A percentile compares a stretch with the other conserved stretches of the same genome.
phyloP scores from a whole-genome alignment of 331 rosid genomes.

The Spiraea crenata region DNA sequence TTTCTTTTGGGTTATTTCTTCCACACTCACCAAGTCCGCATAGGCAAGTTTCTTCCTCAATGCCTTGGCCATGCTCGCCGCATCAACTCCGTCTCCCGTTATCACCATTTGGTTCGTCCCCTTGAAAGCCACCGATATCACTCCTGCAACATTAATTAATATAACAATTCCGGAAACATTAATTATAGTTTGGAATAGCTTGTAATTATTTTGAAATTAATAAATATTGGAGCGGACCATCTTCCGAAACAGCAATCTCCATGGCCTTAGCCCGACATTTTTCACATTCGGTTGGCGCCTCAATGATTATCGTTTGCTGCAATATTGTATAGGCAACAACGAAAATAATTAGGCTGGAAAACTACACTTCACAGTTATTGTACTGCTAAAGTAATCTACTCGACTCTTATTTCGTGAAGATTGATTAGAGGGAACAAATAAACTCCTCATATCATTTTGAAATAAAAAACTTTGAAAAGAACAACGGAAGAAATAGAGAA shows the following conservation, averaged over 20 bases:
- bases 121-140: conserved; percentile 36
- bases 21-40: conserved; percentile 43
- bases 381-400: no score
- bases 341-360: no score
- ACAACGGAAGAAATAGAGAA: background rate
- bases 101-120: conserved; percentile 40
- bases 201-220: background rate
- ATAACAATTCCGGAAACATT: background rate
- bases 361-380: no score
- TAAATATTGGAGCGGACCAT: conserved; percentile 24
- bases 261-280: conserved; percentile 38
- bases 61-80: conserved; percentile 30
- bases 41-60: conserved; percentile 46
- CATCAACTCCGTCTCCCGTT: conserved; percentile 55
- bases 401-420: no score
- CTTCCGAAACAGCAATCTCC: conserved; percentile 28
- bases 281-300: conserved; percentile 13
- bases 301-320: conserved; percentile 19
- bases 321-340: background rate
- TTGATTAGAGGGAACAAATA: no score
- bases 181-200: no score
- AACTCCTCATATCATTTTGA: no score
- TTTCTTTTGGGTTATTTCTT: conserved; percentile 7
- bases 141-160: conserved; percentile 33
- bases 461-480: background rate